Evolutionary conservation across 257 asterid species (phyloP).

Genomic region (Penstemon newberryi): DNA sequence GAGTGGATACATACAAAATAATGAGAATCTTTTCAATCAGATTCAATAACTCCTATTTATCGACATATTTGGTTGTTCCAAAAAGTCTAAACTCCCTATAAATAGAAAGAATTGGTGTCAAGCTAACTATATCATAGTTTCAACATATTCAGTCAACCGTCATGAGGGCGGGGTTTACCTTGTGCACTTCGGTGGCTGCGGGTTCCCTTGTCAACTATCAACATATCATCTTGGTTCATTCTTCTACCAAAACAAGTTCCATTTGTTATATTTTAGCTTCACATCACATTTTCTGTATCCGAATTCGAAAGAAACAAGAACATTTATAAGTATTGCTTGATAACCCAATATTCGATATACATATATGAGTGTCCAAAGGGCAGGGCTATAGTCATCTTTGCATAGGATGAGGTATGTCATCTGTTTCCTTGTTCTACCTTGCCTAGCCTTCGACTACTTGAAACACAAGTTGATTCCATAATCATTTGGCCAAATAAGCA

Average conservation of each 20-base stretch:
- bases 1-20: not conserved
- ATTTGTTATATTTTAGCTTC: not conserved
- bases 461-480: not conserved
- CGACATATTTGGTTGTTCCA: too few species aligned
- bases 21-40: not conserved
- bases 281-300: not conserved
- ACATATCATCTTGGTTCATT: not conserved
- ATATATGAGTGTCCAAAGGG: not conserved
- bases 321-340: not conserved
- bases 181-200: too few species aligned
- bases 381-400: not conserved
- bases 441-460: not conserved
- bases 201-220: not conserved
- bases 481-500: not conserved
- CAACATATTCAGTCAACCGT: not conserved
- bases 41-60: too few species aligned
- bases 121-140: too few species aligned
- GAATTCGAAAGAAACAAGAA: not conserved
- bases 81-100: too few species aligned
- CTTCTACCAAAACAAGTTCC: not conserved
- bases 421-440: too few species aligned
- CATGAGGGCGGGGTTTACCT: not conserved
- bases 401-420: too few species aligned
- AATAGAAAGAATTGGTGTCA: too few species aligned
- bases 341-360: not conserved